Percentiles rank a stretch among this genome's conserved stretches.
phyloP scores from a whole-genome alignment of 2,329 filamentous ascomycete genomes.

The Diplodia corticola region DNA sequence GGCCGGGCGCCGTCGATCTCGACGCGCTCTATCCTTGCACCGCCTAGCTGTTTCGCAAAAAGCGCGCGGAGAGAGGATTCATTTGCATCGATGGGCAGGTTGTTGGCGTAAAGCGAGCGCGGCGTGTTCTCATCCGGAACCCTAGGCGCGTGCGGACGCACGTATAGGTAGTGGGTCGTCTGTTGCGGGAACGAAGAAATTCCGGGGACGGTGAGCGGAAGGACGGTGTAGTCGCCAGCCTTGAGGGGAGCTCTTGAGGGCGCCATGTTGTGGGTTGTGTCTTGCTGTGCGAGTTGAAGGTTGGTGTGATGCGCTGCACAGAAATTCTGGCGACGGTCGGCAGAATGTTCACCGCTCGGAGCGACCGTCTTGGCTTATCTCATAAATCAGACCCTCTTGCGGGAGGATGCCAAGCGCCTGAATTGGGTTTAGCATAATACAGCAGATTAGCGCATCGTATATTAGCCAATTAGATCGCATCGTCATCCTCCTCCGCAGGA shows the following conservation, averaged over 20 bases:
- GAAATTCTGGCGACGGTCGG: conserved; percentile 16
- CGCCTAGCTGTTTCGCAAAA: conserved; percentile 72
- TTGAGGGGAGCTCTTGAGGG: conserved; percentile 28
- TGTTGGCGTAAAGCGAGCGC: conserved; percentile 86
- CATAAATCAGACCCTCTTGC: too few species aligned
- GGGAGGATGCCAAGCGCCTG: too few species aligned
- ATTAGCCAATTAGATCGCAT: too few species aligned
- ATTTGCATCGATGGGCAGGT: conserved; percentile 82
- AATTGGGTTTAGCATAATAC: too few species aligned
- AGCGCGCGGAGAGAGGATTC: conserved; percentile 73
- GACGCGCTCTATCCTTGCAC: conserved; percentile 75
- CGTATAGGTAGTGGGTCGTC: conserved; percentile 79
- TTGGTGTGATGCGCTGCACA: not conserved
- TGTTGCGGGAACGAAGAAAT: conserved; percentile 61
- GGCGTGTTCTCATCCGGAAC: conserved; percentile 66
- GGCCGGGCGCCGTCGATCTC: conserved; percentile 67
- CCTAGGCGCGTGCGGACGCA: conserved; percentile 74
- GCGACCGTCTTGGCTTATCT: not conserved
- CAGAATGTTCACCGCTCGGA: conserved; percentile 5
- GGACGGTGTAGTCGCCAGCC: conserved; percentile 64
- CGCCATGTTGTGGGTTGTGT: conserved; percentile 9
- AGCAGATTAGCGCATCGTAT: too few species aligned
- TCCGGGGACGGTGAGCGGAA: conserved; percentile 67
- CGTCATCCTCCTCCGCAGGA: too few species aligned
- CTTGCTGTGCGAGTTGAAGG: not conserved